Percentiles rank a stretch among this genome's conserved stretches.
These are phyloP conservation scores for Closterium sp. DNA, from an alignment of 139 green algal genomes.

Conservation along the genomic window DNA sequence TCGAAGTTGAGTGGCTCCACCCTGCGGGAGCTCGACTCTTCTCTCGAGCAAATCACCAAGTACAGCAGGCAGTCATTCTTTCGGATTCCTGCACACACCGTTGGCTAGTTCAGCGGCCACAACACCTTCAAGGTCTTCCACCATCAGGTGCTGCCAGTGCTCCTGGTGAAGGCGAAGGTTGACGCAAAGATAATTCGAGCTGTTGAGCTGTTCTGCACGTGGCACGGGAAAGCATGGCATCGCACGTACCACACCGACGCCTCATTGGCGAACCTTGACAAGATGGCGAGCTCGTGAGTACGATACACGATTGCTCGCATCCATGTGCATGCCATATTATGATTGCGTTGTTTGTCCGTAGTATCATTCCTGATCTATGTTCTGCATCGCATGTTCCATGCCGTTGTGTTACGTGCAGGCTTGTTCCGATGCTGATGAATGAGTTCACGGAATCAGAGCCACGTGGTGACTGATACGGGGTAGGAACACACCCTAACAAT, in stretches of 20 bases:
- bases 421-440: too few relatives aligned
- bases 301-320: neutral
- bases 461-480: too few relatives aligned
- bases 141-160: neutral
- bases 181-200: neutral
- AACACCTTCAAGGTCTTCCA: neutral
- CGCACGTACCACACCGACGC: neutral
- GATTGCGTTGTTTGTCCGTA: too few relatives aligned
- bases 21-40: neutral
- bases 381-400: too few relatives aligned
- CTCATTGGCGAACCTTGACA: neutral
- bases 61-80: neutral
- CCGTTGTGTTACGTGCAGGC: too few relatives aligned
- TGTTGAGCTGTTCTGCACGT: neutral
- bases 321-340: too few relatives aligned
- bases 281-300: neutral
- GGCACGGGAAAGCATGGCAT: neutral
- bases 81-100: neutral
- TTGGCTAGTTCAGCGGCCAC: neutral
- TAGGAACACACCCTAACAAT: too few relatives aligned
- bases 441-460: too few relatives aligned
- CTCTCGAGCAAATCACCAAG: neutral
- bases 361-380: too few relatives aligned
- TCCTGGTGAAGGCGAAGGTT: neutral
- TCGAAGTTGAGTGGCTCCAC: neutral